Evolutionary conservation across 768 basidiomycete species (phyloP).

Genomic region (Cyclocybe cylindracea): DNA sequence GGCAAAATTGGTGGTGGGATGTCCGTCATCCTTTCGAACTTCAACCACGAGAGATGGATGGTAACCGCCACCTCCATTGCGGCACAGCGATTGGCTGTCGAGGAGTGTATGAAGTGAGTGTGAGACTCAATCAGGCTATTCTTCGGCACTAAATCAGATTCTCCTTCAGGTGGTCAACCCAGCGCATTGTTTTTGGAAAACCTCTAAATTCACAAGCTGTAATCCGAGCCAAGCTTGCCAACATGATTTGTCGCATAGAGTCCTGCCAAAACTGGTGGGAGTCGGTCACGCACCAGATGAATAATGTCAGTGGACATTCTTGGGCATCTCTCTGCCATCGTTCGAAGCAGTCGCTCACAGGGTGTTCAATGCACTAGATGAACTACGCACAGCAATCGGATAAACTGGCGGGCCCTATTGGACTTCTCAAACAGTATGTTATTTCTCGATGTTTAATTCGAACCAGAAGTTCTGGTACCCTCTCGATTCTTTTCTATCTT

Average conservation of each 20-base stretch:
- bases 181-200: conserved; percentile 90
- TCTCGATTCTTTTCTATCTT: not conserved
- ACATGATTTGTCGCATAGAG: conserved; percentile 91
- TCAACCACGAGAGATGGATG: conserved; percentile 93
- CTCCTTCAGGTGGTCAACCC: conserved; percentile 73
- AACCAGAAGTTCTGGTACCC: not conserved
- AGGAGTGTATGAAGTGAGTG: conserved; percentile 83
- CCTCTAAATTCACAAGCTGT: conserved; percentile 82
- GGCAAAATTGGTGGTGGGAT: conserved; percentile 85
- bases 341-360: not conserved
- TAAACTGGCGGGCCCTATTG: conserved; percentile 87
- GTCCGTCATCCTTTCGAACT: conserved; percentile 80
- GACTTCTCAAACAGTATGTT: conserved; percentile 82
- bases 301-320: conserved; percentile 52
- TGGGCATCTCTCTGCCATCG: conserved; percentile 10
- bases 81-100: conserved; percentile 79
- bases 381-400: conserved; percentile 80
- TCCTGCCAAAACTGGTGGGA: conserved; percentile 88
- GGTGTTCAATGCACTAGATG: conserved; percentile 55
- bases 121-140: not conserved
- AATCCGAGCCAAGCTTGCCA: conserved; percentile 83
- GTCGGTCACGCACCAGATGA: conserved; percentile 89
- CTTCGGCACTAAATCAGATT: not conserved
- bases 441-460: not conserved
- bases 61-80: conserved; percentile 69